These are phyloP conservation scores for Trametes hirsuta DNA, from an alignment of 1,284 basidiomycete species.

Conservation along the genomic window DNA sequence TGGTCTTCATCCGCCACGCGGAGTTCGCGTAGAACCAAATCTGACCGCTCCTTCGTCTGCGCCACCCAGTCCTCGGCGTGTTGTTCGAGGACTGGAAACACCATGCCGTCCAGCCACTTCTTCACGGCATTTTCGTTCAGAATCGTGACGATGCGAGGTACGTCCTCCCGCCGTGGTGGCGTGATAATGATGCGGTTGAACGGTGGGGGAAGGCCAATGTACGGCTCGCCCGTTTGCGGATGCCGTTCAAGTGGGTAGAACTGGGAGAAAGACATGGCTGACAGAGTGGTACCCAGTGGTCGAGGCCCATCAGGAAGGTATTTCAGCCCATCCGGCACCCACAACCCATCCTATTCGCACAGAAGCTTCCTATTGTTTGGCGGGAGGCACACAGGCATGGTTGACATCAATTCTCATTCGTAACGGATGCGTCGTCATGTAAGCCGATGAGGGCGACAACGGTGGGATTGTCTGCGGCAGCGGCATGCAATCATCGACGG, in stretches of 20 bases:
- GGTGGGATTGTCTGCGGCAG: slow-evolving; percentile 1
- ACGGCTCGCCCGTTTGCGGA: slow-evolving; percentile 31
- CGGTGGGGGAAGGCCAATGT: slow-evolving; percentile 38
- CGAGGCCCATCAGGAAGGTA: not conserved
- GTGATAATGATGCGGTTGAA: slow-evolving; percentile 60
- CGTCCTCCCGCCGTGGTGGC: slow-evolving; percentile 54
- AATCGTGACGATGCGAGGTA: slow-evolving; percentile 36
- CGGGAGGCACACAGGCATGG: not conserved
- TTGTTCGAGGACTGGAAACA: slow-evolving; percentile 55
- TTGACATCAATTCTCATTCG: slow-evolving; percentile 10
- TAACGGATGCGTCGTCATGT: slow-evolving; percentile 15
- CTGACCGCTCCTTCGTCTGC: slow-evolving; percentile 28
- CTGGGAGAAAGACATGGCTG: slow-evolving; percentile 20
- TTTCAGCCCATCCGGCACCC: not conserved
- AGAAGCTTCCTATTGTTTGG: slow-evolving; percentile 12
- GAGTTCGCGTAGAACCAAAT: slow-evolving; percentile 44
- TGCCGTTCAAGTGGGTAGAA: slow-evolving; percentile 30
- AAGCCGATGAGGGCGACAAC: slow-evolving; percentile 12
- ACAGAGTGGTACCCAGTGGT: not conserved
- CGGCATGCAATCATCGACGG: not conserved
- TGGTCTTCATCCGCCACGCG: slow-evolving; percentile 31
- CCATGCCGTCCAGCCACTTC: slow-evolving; percentile 47
- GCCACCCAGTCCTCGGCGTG: slow-evolving; percentile 41
- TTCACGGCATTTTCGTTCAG: slow-evolving; percentile 57
- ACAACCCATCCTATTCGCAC: not conserved